Evolutionary conservation across 768 basidiomycete species (phyloP).

Genomic region (Daedaleopsis nitida): DNA sequence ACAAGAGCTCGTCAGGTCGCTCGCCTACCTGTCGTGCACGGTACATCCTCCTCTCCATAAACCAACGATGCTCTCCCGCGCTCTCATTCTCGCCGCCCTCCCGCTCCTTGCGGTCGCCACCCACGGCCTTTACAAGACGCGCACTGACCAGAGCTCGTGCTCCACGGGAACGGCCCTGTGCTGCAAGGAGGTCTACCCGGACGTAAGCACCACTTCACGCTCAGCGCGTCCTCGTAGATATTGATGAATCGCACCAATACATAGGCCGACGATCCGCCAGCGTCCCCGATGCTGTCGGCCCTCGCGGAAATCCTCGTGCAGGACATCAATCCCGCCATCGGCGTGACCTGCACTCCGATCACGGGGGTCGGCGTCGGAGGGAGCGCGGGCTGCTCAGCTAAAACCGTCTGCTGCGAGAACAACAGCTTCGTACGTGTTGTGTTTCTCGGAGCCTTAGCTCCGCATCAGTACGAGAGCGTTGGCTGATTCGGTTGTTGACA

Average conservation of each 20-base stretch:
- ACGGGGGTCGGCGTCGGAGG: not conserved
- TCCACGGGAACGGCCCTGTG: not conserved
- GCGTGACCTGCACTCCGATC: constrained; percentile 4
- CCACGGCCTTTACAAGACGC: not conserved
- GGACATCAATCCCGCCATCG: not conserved
- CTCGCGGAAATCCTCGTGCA: not conserved
- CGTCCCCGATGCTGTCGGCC: not conserved
- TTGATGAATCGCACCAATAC: not conserved
- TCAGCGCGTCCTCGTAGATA: not conserved
- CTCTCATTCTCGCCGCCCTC: not conserved
- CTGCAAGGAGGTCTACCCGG: not conserved
- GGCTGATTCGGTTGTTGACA: not conserved
- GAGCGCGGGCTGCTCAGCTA: not conserved
- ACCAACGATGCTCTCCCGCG: not conserved
- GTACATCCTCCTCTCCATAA: not conserved
- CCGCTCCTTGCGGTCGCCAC: constrained; percentile 1
- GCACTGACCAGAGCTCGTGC: not conserved
- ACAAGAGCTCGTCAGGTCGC: not conserved
- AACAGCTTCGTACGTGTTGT: not conserved
- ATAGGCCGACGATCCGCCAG: not conserved
- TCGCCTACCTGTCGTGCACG: not conserved
- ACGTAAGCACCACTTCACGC: not conserved
- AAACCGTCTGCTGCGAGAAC: not conserved
- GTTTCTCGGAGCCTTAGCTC: not conserved
- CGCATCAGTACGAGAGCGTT: not conserved